Base-by-base conservation (phyloP, 2,329 filamentous ascomycete genomes). In the Neoscytalidium dimidiatum region DNA sequence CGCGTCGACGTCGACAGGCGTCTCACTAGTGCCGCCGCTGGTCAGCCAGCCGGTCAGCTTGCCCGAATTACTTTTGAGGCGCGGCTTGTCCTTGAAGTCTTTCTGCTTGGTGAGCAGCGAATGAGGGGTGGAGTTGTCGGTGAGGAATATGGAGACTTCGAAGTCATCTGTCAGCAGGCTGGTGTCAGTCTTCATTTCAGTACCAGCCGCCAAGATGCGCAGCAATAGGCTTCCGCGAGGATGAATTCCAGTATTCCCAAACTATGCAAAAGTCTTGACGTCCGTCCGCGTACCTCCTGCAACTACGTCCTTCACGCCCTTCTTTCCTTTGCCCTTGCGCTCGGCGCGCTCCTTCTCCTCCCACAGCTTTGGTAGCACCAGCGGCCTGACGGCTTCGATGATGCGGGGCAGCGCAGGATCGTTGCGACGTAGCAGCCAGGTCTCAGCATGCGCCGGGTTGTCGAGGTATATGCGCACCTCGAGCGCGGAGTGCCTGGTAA, bases 381-480 rank as follows among this genome's bases (percentile, higher is more conserved):
- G 83, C 0, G 93, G 94, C 9, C 91, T 90, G 62, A 98, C 89
- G 66, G 89, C 90, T 75, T 92, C 87, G 66, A 99, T 93, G 71
- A 98, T 89, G 68, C 90, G 90, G 43, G 90, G 88, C 14, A 99
- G 85, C 17, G 94, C 86, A 3, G 91, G 88, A 70, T 93, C 84
- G 68, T 89, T 87, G 38, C 90, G 85, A 71, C 91, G 90, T 69
- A 97, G 85, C 19, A 99, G 86, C 88, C 96, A 97, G 73, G 90
- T 89, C 69, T 92, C 87, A 26, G 88, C 87, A 67, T 97, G 87
- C 13, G 90, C 87, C 0, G 95, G 95, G 71, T 94, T 94, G 69
- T 98, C 94, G 52, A 97, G 88, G 78, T 98, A 98, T 70, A 99
- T 95, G 69, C 94, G 93, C 69, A 92, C 93, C 84, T 99, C 95